A percentile compares a stretch with the other conserved stretches of the same genome.
Evolutionary conservation across 2,329 filamentous ascomycete species (phyloP).

Genomic region (Graphilbum sp.): DNA sequence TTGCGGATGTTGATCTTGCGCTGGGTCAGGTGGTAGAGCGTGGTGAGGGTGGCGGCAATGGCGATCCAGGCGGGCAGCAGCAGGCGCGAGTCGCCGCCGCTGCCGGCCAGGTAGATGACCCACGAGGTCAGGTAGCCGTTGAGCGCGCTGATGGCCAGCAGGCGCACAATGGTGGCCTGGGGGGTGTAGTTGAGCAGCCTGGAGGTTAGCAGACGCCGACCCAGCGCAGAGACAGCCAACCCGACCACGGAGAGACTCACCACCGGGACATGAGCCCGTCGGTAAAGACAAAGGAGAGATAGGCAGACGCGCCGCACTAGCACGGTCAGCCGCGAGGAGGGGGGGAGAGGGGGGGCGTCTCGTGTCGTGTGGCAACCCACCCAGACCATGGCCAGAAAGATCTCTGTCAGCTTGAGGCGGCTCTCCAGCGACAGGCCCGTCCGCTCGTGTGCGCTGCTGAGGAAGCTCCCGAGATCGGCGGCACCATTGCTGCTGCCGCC

Average conservation of each 20-base stretch:
- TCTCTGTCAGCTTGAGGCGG: conserved; percentile 47
- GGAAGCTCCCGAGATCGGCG: neutral
- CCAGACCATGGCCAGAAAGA: conserved; percentile 57
- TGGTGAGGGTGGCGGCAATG: conserved; percentile 58
- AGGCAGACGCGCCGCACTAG: conserved; percentile 60
- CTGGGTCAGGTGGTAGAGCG: conserved; percentile 61
- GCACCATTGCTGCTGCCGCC: conserved; percentile 4
- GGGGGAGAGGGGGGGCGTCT: too few relatives aligned
- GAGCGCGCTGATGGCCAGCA: conserved; percentile 56
- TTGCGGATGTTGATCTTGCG: conserved; percentile 66
- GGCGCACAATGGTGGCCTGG: conserved; percentile 62
- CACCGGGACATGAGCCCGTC: conserved; percentile 76
- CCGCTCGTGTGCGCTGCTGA: conserved; percentile 1
- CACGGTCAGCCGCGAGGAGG: conserved; percentile 3
- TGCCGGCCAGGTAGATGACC: conserved; percentile 53
- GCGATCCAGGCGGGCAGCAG: conserved; percentile 64
- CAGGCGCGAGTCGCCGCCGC: conserved; percentile 51
- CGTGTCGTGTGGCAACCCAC: too few relatives aligned
- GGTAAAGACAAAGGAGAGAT: conserved; percentile 69
- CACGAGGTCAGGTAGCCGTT: conserved; percentile 63
- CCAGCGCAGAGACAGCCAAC: neutral
- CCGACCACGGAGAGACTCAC: conserved; percentile 22
- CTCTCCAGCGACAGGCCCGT: conserved; percentile 19
- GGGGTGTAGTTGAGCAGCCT: conserved; percentile 78
- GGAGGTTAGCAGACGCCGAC: neutral